Conservation (phyloP, 768 basidiomycete genomes). For the Macrolepiota fuliginosa region DNA sequence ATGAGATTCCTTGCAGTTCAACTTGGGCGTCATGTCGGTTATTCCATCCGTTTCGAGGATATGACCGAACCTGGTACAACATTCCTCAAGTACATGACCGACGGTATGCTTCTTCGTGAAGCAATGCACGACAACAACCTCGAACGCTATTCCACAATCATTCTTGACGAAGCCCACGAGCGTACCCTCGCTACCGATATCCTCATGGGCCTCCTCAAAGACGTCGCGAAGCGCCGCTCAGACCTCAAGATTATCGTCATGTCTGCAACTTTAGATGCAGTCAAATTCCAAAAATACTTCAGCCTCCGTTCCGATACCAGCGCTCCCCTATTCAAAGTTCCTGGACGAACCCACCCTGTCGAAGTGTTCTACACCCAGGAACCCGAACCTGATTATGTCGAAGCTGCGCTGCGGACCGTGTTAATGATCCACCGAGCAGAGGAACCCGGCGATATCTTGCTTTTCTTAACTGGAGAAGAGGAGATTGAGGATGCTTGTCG, state of each 20-base stretch:
- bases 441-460: slow-evolving; percentile 85
- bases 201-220: slow-evolving; percentile 94
- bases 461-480: slow-evolving; percentile 98
- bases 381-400: slow-evolving; percentile 93
- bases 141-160: slow-evolving; percentile 92
- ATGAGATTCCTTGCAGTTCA: slow-evolving; percentile 52
- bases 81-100: slow-evolving; percentile 99
- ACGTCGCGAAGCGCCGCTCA: slow-evolving; percentile 70
- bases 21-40: slow-evolving; percentile 94
- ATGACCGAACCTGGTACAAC: slow-evolving; percentile 89
- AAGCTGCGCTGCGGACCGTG: slow-evolving; percentile 94
- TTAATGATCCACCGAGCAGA: slow-evolving; percentile 97
- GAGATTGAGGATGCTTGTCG: slow-evolving; percentile 97
- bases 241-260: slow-evolving; percentile 98
- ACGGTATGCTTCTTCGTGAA: slow-evolving; percentile 98
- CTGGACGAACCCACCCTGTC: slow-evolving; percentile 92
- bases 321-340: slow-evolving; percentile 87
- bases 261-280: slow-evolving; percentile 95
- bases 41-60: slow-evolving; percentile 98
- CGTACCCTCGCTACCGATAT: slow-evolving; percentile 97
- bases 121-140: slow-evolving; percentile 96
- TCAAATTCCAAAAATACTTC: slow-evolving; percentile 97
- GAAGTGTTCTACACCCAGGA: slow-evolving; percentile 94
- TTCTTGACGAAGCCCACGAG: slow-evolving; percentile 98
- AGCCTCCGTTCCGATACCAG: slow-evolving; percentile 39